Evolutionary conservation across 148 eudicot genomes (phyloP).

Genomic region (Rhododendron mucronatum): DNA sequence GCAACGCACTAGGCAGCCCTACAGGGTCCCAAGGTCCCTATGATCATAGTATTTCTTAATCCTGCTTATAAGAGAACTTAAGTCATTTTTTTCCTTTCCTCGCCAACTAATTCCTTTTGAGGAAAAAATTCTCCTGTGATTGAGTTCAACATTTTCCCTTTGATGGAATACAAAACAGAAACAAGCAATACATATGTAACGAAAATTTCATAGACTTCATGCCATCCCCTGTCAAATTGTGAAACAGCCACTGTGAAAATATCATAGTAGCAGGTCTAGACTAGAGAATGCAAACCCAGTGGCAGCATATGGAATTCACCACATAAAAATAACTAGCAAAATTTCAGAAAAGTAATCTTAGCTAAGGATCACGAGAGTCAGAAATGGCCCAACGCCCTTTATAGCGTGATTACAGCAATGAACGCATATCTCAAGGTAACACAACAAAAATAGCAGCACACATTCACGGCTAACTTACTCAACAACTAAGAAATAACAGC

Average conservation of each 20-base stretch:
- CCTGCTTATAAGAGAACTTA: not conserved
- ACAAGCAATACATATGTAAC: not conserved
- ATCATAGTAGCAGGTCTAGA: not conserved
- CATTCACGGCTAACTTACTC: not conserved
- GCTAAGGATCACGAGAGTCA: not conserved
- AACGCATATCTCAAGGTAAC: not conserved
- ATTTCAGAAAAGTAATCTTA: not conserved
- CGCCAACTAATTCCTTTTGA: not conserved
- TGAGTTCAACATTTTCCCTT: not conserved
- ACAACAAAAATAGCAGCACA: not conserved
- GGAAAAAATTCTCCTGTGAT: not conserved
- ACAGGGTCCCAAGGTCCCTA: too few species aligned
- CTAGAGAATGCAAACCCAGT: not conserved
- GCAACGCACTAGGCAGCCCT: too few species aligned
- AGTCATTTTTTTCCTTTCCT: not conserved
- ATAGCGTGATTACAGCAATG: not conserved
- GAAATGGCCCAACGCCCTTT: not conserved
- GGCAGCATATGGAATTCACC: not conserved
- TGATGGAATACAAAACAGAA: not conserved
- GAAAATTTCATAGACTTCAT: not conserved
- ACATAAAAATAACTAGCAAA: not conserved
- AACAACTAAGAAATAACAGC: constrained; percentile 70
- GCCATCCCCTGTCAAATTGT: not conserved
- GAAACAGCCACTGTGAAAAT: not conserved
- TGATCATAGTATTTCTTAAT: not conserved